A percentile compares a stretch with the other conserved stretches of the same genome.
Conservation (phyloP, 495 filamentous ascomycete genomes). For the Choiromyces venosus region DNA sequence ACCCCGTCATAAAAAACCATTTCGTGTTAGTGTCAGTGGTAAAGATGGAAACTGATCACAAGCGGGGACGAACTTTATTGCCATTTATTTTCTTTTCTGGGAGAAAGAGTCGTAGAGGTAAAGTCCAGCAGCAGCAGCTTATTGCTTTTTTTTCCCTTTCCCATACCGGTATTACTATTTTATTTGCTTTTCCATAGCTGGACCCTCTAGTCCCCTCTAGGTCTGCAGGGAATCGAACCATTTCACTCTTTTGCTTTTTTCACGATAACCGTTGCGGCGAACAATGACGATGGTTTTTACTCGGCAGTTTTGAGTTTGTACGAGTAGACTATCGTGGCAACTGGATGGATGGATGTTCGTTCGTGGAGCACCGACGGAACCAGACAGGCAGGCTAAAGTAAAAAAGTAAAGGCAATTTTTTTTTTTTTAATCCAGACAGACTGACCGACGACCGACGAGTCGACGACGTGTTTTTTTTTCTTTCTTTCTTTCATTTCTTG, state of each 20-base stretch:
- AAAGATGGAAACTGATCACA: not conserved
- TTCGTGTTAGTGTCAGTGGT: not conserved
- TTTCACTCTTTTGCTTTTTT: not conserved
- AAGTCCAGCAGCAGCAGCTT: not conserved
- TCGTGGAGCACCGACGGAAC: not conserved
- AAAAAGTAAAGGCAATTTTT: not conserved
- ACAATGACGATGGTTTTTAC: conserved; percentile 2
- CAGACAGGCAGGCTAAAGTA: not conserved
- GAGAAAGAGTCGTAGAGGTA: not conserved
- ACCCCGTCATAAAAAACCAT: not conserved
- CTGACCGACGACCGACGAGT: too few species aligned
- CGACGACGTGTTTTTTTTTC: not conserved
- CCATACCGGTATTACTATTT: not conserved
- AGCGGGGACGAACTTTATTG: not conserved
- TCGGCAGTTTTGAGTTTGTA: not conserved
- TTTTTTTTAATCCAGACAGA: not conserved
- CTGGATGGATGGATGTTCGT: not conserved
- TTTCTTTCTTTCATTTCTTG: not conserved
- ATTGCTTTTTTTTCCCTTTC: not conserved
- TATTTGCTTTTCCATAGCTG: not conserved
- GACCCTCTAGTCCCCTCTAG: not conserved
- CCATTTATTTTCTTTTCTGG: not conserved
- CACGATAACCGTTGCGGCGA: conserved; percentile 1
- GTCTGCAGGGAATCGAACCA: conserved; percentile 1
- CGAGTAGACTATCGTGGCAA: not conserved